phyloP scores from a whole-genome alignment of 495 filamentous ascomycete species.

The Hyaloscypha variabilis region DNA sequence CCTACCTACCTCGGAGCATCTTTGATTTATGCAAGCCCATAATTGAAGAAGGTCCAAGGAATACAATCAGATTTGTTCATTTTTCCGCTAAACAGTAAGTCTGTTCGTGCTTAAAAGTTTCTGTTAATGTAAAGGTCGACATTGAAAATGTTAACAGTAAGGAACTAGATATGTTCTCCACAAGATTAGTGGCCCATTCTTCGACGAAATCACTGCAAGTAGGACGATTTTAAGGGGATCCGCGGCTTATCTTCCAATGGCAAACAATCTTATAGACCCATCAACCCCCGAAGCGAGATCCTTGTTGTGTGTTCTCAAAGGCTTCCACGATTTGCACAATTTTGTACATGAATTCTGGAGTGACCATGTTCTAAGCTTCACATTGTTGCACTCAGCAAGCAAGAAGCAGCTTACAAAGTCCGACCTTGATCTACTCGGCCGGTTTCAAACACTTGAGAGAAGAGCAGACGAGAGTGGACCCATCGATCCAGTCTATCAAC shows the following conservation, averaged over 20 bases:
- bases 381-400: not conserved
- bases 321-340: not conserved
- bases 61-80: too few relatives aligned
- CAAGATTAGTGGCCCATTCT: not conserved
- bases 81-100: too few relatives aligned
- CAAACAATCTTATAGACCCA: not conserved
- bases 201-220: conserved; percentile 1
- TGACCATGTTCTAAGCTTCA: not conserved
- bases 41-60: too few relatives aligned
- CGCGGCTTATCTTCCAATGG: not conserved
- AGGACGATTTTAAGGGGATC: not conserved
- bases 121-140: too few relatives aligned
- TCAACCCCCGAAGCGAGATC: not conserved
- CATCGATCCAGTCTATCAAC: not conserved
- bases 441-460: not conserved
- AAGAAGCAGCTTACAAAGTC: not conserved
- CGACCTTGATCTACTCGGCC: not conserved
- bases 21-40: too few relatives aligned
- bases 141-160: not conserved
- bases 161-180: not conserved
- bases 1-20: too few relatives aligned
- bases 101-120: too few relatives aligned
- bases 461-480: not conserved
- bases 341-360: not conserved
- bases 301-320: not conserved